phyloP scores from a whole-genome alignment of 116 monocot species.

The Phalaenopsis hybrid region DNA sequence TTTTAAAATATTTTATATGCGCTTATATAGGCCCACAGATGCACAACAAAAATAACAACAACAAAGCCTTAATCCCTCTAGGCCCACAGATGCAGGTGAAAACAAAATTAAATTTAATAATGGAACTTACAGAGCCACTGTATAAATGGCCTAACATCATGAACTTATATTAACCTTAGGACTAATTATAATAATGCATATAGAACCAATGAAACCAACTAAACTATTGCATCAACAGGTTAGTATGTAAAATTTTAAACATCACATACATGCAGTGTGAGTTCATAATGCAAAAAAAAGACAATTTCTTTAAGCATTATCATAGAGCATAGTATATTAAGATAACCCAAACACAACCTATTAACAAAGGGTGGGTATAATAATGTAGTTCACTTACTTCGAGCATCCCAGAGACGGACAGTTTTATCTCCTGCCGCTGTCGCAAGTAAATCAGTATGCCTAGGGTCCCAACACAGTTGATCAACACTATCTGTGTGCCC shows the following conservation, averaged over 20 bases:
- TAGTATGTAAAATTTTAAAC: background rate
- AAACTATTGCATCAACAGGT: background rate
- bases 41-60: no score
- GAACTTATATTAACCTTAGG: background rate
- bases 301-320: no score
- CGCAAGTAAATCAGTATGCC: constrained; percentile 80
- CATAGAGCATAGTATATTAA: background rate
- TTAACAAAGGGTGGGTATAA: background rate
- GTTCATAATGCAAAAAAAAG: background rate
- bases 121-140: background rate
- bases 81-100: no score
- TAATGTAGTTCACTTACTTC: constrained; percentile 55
- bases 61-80: no score
- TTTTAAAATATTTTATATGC: no score
- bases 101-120: no score
- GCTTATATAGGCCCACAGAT: no score
- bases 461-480: constrained; percentile 98
- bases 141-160: background rate
- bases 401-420: constrained; percentile 96
- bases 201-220: background rate
- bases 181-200: background rate
- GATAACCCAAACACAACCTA: background rate
- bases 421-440: constrained; percentile 97
- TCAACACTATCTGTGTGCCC: constrained; percentile 97
- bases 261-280: background rate